These are phyloP conservation scores for Amanita molliuscula DNA, from an alignment of 768 basidiomycete genomes.

Conservation along the genomic window DNA sequence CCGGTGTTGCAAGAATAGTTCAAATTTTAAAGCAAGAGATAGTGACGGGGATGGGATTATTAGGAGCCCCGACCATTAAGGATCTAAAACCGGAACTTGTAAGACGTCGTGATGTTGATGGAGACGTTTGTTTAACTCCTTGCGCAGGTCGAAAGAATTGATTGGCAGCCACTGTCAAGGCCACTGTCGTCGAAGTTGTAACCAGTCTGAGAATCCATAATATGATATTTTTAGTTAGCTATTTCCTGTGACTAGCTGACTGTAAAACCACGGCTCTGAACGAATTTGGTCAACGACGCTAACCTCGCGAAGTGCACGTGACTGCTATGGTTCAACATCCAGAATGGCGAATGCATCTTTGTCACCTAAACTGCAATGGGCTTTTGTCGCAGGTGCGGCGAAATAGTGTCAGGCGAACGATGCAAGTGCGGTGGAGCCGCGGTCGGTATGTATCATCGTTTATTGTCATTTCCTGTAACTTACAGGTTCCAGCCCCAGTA, in stretches of 20 bases:
- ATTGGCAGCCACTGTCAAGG: constrained; percentile 55
- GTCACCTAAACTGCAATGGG: constrained; percentile 39
- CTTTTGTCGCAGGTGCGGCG: constrained; percentile 80
- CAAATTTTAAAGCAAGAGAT: constrained; percentile 74
- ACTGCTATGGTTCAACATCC: neutral
- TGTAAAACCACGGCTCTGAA: neutral
- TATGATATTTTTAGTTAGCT: neutral
- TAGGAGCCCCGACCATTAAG: constrained; percentile 56
- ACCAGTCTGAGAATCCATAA: neutral
- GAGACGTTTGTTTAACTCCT: neutral
- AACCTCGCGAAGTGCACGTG: constrained; percentile 3
- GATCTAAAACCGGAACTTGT: constrained; percentile 74
- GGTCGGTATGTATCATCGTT: constrained; percentile 49
- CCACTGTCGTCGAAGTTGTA: constrained; percentile 29
- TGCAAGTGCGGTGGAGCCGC: constrained; percentile 75
- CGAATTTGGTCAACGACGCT: too few species aligned
- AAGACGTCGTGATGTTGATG: constrained; percentile 10
- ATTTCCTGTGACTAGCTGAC: neutral
- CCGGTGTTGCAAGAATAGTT: constrained; percentile 56
- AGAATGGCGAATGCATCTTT: neutral
- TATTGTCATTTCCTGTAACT: neutral
- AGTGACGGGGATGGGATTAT: constrained; percentile 58
- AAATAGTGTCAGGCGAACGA: constrained; percentile 60
- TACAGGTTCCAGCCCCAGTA: constrained; percentile 43
- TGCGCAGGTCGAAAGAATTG: constrained; percentile 48